Evolutionary conservation across 306 rosid genomes (phyloP).

Genomic region (Quercus suber): DNA sequence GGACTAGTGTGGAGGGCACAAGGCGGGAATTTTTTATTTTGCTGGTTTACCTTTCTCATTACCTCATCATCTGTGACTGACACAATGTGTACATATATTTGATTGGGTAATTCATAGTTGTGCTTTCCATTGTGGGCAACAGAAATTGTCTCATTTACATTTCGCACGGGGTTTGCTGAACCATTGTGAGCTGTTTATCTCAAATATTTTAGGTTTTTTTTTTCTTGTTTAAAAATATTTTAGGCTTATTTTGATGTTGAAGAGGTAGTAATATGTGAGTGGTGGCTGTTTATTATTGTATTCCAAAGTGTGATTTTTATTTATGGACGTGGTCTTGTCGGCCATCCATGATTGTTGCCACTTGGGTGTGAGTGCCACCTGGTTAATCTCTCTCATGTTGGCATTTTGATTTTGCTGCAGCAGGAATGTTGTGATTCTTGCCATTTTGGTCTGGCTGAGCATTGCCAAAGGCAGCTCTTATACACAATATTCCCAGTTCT

Average conservation of each 20-base stretch:
- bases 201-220: constrained; percentile 23
- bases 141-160: constrained; percentile 23
- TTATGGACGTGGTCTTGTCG: neutral
- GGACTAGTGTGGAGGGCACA: constrained; percentile 17
- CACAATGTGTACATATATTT: constrained; percentile 52
- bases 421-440: neutral
- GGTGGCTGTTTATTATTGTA: neutral
- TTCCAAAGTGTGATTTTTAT: neutral
- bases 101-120: constrained; percentile 30
- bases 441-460: neutral
- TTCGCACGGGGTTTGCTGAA: constrained; percentile 18
- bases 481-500: too few species aligned
- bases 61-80: neutral
- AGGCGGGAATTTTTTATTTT: constrained; percentile 27
- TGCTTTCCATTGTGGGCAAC: constrained; percentile 28
- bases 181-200: constrained; percentile 15
- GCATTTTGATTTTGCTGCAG: neutral
- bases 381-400: neutral
- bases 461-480: neutral
- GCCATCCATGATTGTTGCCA: neutral
- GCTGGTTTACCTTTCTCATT: constrained; percentile 2
- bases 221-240: constrained; percentile 8
- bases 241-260: constrained; percentile 14
- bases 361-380: neutral
- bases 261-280: neutral